Conservation (phyloP, 2,329 filamentous ascomycete genomes). For the Lachnellula cervina region DNA sequence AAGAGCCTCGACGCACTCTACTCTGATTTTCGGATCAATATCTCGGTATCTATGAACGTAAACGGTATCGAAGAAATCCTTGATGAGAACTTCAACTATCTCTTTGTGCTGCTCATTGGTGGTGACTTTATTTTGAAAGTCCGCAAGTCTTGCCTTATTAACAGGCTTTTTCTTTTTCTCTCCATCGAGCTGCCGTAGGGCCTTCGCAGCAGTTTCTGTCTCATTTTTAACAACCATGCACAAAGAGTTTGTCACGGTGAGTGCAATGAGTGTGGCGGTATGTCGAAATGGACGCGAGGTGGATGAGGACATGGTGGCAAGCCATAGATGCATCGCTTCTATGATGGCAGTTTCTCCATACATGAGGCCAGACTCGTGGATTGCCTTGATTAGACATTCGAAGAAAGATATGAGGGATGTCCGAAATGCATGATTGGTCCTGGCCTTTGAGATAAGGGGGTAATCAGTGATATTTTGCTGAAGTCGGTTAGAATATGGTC, state of each 20-base stretch:
- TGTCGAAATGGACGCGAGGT: constrained; percentile 86
- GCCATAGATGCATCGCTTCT: constrained; percentile 86
- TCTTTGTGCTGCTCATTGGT: constrained; percentile 38
- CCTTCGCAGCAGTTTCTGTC: constrained; percentile 66
- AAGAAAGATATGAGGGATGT: constrained; percentile 76
- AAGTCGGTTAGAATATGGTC: constrained; percentile 4
- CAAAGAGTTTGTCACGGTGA: constrained; percentile 74
- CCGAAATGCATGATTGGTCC: constrained; percentile 72
- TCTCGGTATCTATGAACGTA: constrained; percentile 96
- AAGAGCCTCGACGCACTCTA: constrained; percentile 81
- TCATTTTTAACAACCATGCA: constrained; percentile 69
- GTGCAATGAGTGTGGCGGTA: constrained; percentile 79
- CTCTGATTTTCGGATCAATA: constrained; percentile 81
- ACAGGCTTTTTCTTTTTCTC: constrained; percentile 68
- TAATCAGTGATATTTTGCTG: constrained; percentile 81
- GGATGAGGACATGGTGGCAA: constrained; percentile 85
- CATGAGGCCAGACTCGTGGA: constrained; percentile 77
- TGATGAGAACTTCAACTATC: constrained; percentile 64
- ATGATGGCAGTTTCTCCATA: constrained; percentile 68
- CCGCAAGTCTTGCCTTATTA: constrained; percentile 73
- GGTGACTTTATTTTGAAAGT: constrained; percentile 67
- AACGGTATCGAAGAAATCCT: constrained; percentile 84
- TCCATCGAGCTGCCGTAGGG: constrained; percentile 71
- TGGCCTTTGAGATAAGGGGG: constrained; percentile 78
- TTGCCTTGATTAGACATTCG: constrained; percentile 65